phyloP scores from a whole-genome alignment of 805 yeast genomes.

The Kodamaea jinghongensis region DNA sequence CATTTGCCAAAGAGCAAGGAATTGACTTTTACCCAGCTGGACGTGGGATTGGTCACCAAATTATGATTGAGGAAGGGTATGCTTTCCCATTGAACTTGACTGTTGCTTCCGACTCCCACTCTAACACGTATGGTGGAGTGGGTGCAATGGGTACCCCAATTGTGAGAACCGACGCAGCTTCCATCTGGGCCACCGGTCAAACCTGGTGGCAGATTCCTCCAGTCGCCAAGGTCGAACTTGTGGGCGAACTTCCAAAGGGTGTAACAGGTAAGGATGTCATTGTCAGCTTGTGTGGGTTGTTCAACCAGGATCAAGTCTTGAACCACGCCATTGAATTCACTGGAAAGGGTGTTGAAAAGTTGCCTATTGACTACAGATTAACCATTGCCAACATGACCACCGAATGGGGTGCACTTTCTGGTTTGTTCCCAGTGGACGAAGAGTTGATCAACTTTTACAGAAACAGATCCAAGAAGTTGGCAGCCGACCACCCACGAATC shows the following conservation, averaged over 20 bases:
- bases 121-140: slow-evolving; percentile 96
- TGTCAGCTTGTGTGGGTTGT: slow-evolving; percentile 90
- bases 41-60: slow-evolving; percentile 98
- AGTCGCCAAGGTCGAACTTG: slow-evolving; percentile 87
- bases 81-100: slow-evolving; percentile 92
- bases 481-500: slow-evolving; percentile 82
- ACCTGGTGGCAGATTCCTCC: slow-evolving; percentile 99
- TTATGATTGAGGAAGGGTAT: slow-evolving; percentile 98
- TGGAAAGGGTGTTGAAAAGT: slow-evolving; percentile 69
- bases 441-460: slow-evolving; percentile 73
- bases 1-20: slow-evolving; percentile 86
- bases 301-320: slow-evolving; percentile 88
- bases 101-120: slow-evolving; percentile 97
- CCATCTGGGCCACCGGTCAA: slow-evolving; percentile 99
- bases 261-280: slow-evolving; percentile 96
- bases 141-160: slow-evolving; percentile 96
- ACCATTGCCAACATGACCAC: slow-evolving; percentile 98
- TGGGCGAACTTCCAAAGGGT: slow-evolving; percentile 78
- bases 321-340: slow-evolving; percentile 93
- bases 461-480: slow-evolving; percentile 53
- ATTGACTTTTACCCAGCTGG: slow-evolving; percentile 98
- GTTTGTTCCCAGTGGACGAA: slow-evolving; percentile 93
- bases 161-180: slow-evolving; percentile 97
- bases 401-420: slow-evolving; percentile 98
- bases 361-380: slow-evolving; percentile 78